Base-by-base conservation (phyloP, 441 rosid genomes). In the Manihot esculenta region DNA sequence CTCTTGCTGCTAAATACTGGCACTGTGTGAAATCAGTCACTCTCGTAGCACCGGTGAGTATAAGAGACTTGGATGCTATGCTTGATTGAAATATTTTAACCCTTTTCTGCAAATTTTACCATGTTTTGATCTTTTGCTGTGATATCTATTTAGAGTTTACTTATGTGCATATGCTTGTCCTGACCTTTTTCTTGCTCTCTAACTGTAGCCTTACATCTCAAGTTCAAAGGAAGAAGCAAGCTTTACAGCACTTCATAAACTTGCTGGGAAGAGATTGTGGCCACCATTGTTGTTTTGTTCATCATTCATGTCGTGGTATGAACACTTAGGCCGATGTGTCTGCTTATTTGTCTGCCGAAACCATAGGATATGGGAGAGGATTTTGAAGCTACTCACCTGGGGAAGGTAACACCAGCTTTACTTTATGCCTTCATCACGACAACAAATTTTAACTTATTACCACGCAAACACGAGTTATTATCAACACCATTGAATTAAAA, bases 261-360 rank as follows among this genome's bases (percentile, higher is more conserved):
- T 91, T 42, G 93, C 96, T 2, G 85, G 76, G 66, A 93, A 88
- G 86, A 89, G 70, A 77, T 58, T 91, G 48, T 93, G 98, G 94
- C 98, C 97, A 3, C 97, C 88, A 3, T 51, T 81, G 20, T 38
- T 72, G 24, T 91, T 91, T 77, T 86, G 86, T 51, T 64, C 86
- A 55, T 79, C 97, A 13, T 83, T 86, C 58, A 91, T 91, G 97
- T 85, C 91, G 44, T 89, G 97, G 98, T 89, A 91, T 38, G 94
- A 93, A 50, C 97, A 93, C 70, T 65, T 93, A 57, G 87, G 90
- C 7, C 85, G 96, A 69, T 86, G 88, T 33, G 75, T 88, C 23
- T 91, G 97, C 56, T 77, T 89, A 57, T 35, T 88, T 2, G 35
- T 86, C 42, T 91, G 96, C 80, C 78, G 82, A 44, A 80, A 91